These are phyloP conservation scores for Ascochyta rabiei DNA, from an alignment of 2,329 filamentous ascomycete genomes.

Conservation along the genomic window DNA sequence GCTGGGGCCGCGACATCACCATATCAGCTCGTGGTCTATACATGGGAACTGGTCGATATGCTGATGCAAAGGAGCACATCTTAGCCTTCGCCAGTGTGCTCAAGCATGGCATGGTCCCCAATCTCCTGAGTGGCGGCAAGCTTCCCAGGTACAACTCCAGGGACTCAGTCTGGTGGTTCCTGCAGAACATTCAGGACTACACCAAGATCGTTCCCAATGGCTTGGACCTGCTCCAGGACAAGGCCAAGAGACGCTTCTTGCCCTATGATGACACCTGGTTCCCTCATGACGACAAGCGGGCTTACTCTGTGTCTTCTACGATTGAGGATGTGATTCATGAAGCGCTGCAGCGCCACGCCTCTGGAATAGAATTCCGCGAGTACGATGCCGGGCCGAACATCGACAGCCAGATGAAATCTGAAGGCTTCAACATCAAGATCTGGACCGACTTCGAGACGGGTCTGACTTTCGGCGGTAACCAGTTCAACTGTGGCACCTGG, in stretches of 20 bases:
- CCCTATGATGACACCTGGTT: slow-evolving; percentile 98
- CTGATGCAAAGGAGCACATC: slow-evolving; percentile 92
- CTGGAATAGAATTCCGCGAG: slow-evolving; percentile 89
- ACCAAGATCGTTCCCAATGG: slow-evolving; percentile 81
- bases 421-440: slow-evolving; percentile 91
- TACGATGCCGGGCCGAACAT: slow-evolving; percentile 89
- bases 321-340: slow-evolving; percentile 92
- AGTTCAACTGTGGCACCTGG: slow-evolving; percentile 96
- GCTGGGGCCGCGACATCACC: slow-evolving; percentile 97
- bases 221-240: slow-evolving; percentile 72
- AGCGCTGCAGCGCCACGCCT: slow-evolving; percentile 87
- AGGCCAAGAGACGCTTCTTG: slow-evolving; percentile 82
- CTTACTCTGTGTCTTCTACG: slow-evolving; percentile 83
- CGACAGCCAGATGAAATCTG: slow-evolving; percentile 89
- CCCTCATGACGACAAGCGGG: slow-evolving; percentile 75
- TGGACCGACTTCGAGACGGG: slow-evolving; percentile 90
- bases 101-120: slow-evolving; percentile 98
- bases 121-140: slow-evolving; percentile 84
- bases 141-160: slow-evolving; percentile 92
- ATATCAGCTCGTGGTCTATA: slow-evolving; percentile 93
- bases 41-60: slow-evolving; percentile 85
- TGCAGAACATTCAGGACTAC: slow-evolving; percentile 96
- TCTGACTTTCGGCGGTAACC: slow-evolving; percentile 91
- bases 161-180: slow-evolving; percentile 97
- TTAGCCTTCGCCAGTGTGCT: slow-evolving; percentile 92